Base-by-base conservation (phyloP, 257 asterid genomes). In the Solanum acaule region DNA sequence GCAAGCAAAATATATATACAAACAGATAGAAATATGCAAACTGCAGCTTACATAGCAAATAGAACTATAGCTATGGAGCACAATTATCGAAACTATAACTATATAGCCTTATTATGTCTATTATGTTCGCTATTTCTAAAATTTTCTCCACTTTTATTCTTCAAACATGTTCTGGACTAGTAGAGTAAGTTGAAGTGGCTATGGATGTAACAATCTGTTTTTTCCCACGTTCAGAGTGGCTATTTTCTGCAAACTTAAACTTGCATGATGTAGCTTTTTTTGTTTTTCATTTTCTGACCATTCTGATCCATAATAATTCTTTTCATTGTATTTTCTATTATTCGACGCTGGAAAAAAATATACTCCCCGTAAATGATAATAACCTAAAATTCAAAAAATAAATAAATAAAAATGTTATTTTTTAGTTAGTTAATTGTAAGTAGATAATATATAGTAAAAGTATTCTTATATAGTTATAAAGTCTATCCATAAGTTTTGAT, bases 231-330 rank as follows among this genome's bases (percentile, higher is more conserved):
- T 88, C 4, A 0, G 87, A 83, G 10, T 11, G 38, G 59, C 89
- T 68, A 35, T 88, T 34, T 35, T 88, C 87, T 12, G 89, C 89
- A 20, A 88, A 88, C 31, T 83, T 88, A 10, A 68, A 68, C 89
- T 88, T 68, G 72, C 84, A 67, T 11, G 44, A 83, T 88, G 86
- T 77, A 88, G 20, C 38, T 65, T 76, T 35, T n/a, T n/a, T 9
- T 8, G 56, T 70, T 88, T 88, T 71, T 83, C 84, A 29, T 88
- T 72, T 78, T 81, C 87, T 16, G 59, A 33, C 89, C 84, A 88
- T 34, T 88, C 87, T 7, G 65, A 88, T n/a, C 38, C 87, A 34
- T 88, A 88, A 67, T 10, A 88, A 38, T 83, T 23, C 13, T 88
- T 83, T 68, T 88, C 89, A 23, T 20, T 34, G 16, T 67, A 88